Evolutionary conservation across 148 eudicot species (phyloP).

Genomic region (Diospyros lotus): DNA sequence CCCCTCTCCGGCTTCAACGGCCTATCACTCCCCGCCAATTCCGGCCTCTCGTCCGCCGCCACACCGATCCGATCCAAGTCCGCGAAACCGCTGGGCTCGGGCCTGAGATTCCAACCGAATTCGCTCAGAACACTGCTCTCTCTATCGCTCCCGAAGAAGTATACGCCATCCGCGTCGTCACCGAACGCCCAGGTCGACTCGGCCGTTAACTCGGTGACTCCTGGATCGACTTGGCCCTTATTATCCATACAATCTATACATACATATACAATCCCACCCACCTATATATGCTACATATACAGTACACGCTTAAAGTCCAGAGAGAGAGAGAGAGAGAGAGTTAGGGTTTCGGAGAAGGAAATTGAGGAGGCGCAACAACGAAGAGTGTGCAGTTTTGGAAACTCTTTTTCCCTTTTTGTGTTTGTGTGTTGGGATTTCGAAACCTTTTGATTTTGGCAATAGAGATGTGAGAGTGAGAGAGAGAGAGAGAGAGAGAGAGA

Average conservation of each 20-base stretch:
- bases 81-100: slow-evolving; percentile 1
- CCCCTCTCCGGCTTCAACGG: not conserved
- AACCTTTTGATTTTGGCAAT: slow-evolving; percentile 6
- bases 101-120: slow-evolving; percentile 39
- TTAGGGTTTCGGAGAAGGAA: slow-evolving; percentile 5
- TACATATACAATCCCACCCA: not conserved
- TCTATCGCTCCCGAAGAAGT: slow-evolving; percentile 24
- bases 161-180: slow-evolving; percentile 19
- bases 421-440: not conserved
- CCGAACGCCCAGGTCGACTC: slow-evolving; percentile 31
- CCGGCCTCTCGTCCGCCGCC: not conserved
- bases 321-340: slow-evolving; percentile 9
- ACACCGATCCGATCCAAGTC: slow-evolving; percentile 17
- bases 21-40: slow-evolving; percentile 13
- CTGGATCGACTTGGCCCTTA: slow-evolving; percentile 21
- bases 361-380: not conserved
- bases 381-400: not conserved
- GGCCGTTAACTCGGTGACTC: not conserved
- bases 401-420: not conserved
- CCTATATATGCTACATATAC: not conserved
- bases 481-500: slow-evolving; percentile 2
- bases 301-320: not conserved
- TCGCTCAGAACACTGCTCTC: slow-evolving; percentile 36
- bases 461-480: not conserved
- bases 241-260: slow-evolving; percentile 19